Evolutionary conservation across 805 yeast genomes (phyloP).

Genomic region (Zygotorulaspora florentina): DNA sequence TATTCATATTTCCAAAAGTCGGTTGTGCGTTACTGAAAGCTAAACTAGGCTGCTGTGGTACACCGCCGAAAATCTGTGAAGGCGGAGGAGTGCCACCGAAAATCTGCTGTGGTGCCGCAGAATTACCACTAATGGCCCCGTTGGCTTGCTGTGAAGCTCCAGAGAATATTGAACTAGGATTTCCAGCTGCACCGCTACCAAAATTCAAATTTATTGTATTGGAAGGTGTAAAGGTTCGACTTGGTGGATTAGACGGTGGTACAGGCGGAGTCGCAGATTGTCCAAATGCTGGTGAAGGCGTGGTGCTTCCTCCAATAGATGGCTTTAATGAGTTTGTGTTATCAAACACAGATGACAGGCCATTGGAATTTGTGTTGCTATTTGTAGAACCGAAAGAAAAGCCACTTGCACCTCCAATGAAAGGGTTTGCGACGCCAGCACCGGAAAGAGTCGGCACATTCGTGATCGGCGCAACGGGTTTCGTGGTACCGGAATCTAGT

Average conservation of each 20-base stretch:
- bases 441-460: background rate
- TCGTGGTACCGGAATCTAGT: constrained; percentile 2
- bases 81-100: constrained; percentile 17
- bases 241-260: constrained; percentile 9
- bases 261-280: constrained; percentile 15
- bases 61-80: constrained; percentile 13
- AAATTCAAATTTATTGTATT: constrained; percentile 27
- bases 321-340: constrained; percentile 12
- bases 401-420: constrained; percentile 2
- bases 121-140: constrained; percentile 7
- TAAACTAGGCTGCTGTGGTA: constrained; percentile 5
- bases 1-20: constrained; percentile 7
- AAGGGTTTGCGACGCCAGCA: constrained; percentile 4
- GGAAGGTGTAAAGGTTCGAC: constrained; percentile 26
- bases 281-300: constrained; percentile 23
- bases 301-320: constrained; percentile 13
- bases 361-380: background rate
- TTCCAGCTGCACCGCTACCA: constrained; percentile 13
- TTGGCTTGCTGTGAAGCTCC: constrained; percentile 9
- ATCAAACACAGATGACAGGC: constrained; percentile 7
- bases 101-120: constrained; percentile 11
- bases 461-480: background rate
- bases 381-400: constrained; percentile 7
- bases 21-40: constrained; percentile 4
- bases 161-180: constrained; percentile 25